These are phyloP conservation scores for Gossypium armourianum DNA, from an alignment of 441 rosid genomes.

Conservation along the genomic window DNA sequence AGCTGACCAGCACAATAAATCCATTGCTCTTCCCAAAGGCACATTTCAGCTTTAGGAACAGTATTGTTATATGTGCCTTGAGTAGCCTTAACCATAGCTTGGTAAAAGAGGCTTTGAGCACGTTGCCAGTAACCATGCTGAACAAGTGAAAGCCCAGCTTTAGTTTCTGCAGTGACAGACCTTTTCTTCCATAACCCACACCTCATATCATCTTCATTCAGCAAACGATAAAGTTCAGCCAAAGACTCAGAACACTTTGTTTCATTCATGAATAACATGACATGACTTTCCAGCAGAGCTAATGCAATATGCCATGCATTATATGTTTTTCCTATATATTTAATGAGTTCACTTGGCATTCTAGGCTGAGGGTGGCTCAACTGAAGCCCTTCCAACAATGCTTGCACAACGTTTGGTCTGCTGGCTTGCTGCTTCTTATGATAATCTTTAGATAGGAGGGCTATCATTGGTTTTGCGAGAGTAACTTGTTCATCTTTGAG, in stretches of 20 bases:
- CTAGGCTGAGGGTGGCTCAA: slow-evolving; percentile 98
- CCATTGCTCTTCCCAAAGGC: not conserved
- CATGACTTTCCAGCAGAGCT: slow-evolving; percentile 86
- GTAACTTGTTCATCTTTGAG: slow-evolving; percentile 72
- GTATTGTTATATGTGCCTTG: slow-evolving; percentile 55
- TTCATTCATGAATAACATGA: slow-evolving; percentile 73
- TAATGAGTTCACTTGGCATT: slow-evolving; percentile 94
- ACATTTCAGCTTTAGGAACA: not conserved
- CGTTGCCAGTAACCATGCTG: slow-evolving; percentile 98
- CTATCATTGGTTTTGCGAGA: slow-evolving; percentile 79
- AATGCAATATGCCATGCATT: slow-evolving; percentile 96
- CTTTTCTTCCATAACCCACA: slow-evolving; percentile 93
- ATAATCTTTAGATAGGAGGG: slow-evolving; percentile 76
- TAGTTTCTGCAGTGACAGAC: slow-evolving; percentile 78
- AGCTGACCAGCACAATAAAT: not conserved
- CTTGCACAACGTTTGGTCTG: slow-evolving; percentile 97
- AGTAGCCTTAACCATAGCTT: slow-evolving; percentile 95
- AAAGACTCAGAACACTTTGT: slow-evolving; percentile 80
- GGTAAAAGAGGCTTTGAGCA: slow-evolving; percentile 83
- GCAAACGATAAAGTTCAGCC: slow-evolving; percentile 86
- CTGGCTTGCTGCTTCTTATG: slow-evolving; percentile 86
- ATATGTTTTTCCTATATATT: slow-evolving; percentile 87
- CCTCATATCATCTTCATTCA: slow-evolving; percentile 96
- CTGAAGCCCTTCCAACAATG: slow-evolving; percentile 94
- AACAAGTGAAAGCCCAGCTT: slow-evolving; percentile 87